Evolutionary conservation across 495 filamentous ascomycete species (phyloP).

Genomic region (Physcia stellaris): DNA sequence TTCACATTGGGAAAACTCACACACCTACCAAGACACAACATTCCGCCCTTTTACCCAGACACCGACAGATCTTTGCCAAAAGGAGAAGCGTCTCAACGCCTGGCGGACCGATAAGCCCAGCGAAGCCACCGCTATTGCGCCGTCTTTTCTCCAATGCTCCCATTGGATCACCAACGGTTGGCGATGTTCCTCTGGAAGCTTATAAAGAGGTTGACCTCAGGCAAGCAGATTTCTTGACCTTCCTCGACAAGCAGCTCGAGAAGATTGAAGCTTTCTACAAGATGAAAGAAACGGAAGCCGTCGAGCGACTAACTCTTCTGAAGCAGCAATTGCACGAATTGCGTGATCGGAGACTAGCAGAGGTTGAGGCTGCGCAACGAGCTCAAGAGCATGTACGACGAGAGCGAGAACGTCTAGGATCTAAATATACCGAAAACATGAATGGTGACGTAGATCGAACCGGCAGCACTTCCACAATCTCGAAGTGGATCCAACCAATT

Average conservation of each 20-base stretch:
- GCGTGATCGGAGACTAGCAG: slow-evolving; percentile 61
- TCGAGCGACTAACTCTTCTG: slow-evolving; percentile 50
- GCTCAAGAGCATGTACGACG: slow-evolving; percentile 18
- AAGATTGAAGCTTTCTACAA: slow-evolving; percentile 83
- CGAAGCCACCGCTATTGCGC: slow-evolving; percentile 16
- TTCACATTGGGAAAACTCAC: slow-evolving; percentile 25
- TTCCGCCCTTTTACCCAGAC: slow-evolving; percentile 20
- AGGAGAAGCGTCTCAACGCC: slow-evolving; percentile 14
- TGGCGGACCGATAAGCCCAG: background rate
- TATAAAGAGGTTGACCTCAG: slow-evolving; percentile 41
- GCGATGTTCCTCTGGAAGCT: slow-evolving; percentile 30
- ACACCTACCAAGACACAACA: slow-evolving; percentile 12
- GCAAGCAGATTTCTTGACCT: slow-evolving; percentile 65
- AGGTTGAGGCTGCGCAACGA: slow-evolving; percentile 37
- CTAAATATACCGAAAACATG: slow-evolving; percentile 20
- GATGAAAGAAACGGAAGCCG: slow-evolving; percentile 67
- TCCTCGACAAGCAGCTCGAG: slow-evolving; percentile 62
- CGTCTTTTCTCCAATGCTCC: slow-evolving; percentile 28
- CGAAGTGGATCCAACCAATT: slow-evolving; percentile 21
- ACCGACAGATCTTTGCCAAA: slow-evolving; percentile 18
- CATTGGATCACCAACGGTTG: slow-evolving; percentile 15
- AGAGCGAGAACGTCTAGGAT: slow-evolving; percentile 13
- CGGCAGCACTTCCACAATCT: slow-evolving; percentile 3
- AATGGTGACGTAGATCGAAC: slow-evolving; percentile 16
- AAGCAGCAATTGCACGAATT: slow-evolving; percentile 77